Base-by-base conservation (phyloP, 768 basidiomycete genomes). In the Obba rivulosa region DNA sequence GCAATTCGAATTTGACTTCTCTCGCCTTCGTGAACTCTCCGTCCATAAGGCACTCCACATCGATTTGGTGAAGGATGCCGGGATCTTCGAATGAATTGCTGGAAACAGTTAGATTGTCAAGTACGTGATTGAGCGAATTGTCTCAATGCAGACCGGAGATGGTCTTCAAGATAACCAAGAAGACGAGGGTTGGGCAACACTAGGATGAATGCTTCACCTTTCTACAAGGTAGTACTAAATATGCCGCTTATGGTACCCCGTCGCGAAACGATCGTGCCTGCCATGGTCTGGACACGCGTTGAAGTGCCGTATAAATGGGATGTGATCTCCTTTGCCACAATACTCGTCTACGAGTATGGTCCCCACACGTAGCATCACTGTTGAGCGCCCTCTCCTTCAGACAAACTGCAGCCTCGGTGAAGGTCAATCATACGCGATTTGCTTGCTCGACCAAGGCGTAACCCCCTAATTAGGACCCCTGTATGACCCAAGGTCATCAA, bases 331-430 rank as follows among this genome's bases (percentile, higher is more conserved):
- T 5, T 31, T 31, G 7, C n/a, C 7, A 5, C 37, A 16, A 16
- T 38, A n/a, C 37, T 38, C 37, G n/a, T 20, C 37, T 16, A 16
- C 37, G 37, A 20, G n/a, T 20, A 16, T 38, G n/a, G 20, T n/a
- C 7, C 39, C 44, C 39, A 51, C 58, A 22, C 54, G 52, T 44
- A 66, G 67, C 57, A 73, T 81, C 28, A 51, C 66, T 41, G 70
- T 77, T 31, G 48, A 57, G 5, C 56, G 61, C 14, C 79, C 82
- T 17, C 69, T 81, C 60, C 66, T 83, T 48, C 64, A 70, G 34
- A 45, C 54, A n/a, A 39, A 56, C 64, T 83, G 81, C 52, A 74
- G 66, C 13, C 66, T 85, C 21, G 83, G 83, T 45, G 80, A 86
- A 79, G 81, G 83, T 81, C 28, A 31, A 51, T 8, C 4, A 5